Evolutionary conservation across 2,329 filamentous ascomycete genomes (phyloP).

Genomic region (Paecilomyces formosus): DNA sequence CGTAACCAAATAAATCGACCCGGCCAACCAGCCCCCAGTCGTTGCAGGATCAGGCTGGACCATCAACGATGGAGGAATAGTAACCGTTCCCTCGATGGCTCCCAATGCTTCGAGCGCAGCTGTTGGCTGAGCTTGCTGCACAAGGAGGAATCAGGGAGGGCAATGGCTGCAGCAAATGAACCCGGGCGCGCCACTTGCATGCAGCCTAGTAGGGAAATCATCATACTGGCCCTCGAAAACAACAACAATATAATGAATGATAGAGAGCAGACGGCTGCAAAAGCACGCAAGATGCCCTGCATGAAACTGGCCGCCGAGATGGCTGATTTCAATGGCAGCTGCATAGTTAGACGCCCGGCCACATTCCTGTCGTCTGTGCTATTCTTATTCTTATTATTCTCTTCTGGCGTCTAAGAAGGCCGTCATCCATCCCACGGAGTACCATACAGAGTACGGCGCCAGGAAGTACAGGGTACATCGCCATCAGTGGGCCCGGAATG

Average conservation of each 20-base stretch:
- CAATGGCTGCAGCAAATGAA: background rate
- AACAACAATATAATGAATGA: background rate
- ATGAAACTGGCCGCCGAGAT: background rate
- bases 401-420: background rate
- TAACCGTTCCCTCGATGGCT: background rate
- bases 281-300: background rate
- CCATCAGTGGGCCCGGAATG: background rate
- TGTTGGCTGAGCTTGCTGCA: background rate
- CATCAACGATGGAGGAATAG: background rate
- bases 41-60: background rate
- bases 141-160: background rate
- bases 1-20: background rate
- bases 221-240: background rate
- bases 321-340: background rate
- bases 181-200: background rate
- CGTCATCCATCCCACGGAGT: background rate
- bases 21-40: background rate
- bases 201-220: background rate
- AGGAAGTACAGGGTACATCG: background rate
- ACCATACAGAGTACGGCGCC: background rate
- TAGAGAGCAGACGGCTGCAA: background rate
- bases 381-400: background rate
- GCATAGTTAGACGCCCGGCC: background rate
- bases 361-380: background rate
- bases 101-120: background rate